Base-by-base conservation (phyloP, 1,284 basidiomycete species). In the Sanghuangporus baumii region DNA sequence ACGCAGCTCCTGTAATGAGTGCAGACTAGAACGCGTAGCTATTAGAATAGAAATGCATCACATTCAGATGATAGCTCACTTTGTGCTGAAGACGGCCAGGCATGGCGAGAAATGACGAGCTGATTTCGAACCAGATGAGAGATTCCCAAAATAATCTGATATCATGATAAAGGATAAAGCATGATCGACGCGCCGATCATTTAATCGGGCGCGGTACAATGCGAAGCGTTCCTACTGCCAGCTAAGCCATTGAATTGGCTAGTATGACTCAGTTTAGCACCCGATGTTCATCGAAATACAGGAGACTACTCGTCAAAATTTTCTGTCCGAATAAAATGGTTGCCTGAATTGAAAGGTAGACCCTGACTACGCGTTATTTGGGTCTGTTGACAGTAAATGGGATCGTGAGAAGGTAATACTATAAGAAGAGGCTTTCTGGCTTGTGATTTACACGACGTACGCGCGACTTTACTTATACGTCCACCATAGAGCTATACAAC, bases 1-100 rank as follows among this genome's bases (percentile, higher is more conserved):
- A 93, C 73, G 88, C 91, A 61, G 88, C 92, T 68, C 92, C 92
- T 26, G 92, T 94, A 73, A 94, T 79, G 68, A 94, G 79, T 55
- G 91, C 89, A 65, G 85, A 85, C 88, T 92, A 71, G 2, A 46
- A n/a, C 11, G 57, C 56, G 65, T 70, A 51, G 20, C 48, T 55
- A 43, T 60, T 56, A 26, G 18, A 6, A 46, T 46, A 6, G 55
- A 41, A 58, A 40, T 16, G 36, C 1, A 51, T n/a, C 12, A 56
- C 20, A n/a, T 47, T 55, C 46, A 51, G 16, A 38, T n/a, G 46
- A 48, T 34, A 51, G 65, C 69, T 64, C 67, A 85, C 89, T 78
- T 85, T 91, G 78, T 90, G 71, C 71, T 84, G 80, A 69, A 92
- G 82, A 72, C 89, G 86, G 66, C 85, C 85, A 64, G 83, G 71